Base-by-base conservation (phyloP, 345 rosid species). In the Mercurialis annua region DNA sequence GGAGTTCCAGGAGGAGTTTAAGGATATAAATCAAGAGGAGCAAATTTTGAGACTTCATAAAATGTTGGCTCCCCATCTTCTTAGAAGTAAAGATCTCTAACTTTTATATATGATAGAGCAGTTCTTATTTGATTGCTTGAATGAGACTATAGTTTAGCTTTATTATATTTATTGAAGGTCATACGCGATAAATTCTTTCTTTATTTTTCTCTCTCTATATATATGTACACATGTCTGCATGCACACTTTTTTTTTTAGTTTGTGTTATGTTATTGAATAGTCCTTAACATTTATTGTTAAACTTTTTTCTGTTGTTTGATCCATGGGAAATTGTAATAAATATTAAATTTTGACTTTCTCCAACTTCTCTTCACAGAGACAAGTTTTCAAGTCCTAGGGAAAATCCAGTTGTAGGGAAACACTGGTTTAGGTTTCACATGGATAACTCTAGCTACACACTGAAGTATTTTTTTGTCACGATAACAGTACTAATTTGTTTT, bases 51-150 rank as follows among this genome's bases (percentile, higher is more conserved):
- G 99, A 61, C 96, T 95, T 71, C 99, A 95, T 81, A 95, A 81
- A 72, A 95, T 95, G 98, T 74, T 95, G 87, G 96, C 98, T 24
- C 99, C 98, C 11, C 99, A 95, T 84, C 92, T 95, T 64, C 94
- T 95, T 59, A 81, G 99, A 81, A 85, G 99, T 95, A 92, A 77
- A 66, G 57, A 30, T 81, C 77, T 50, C 18, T 62, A 72, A 51
- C 62, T 71, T 66, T 54, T 68, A 38, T 36, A 54, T 30, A 34
- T 69, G 44, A 48, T 46, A 34, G 15, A 6, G 12, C 47, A 51
- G 59, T 46, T 58, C 59, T 64, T 70, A 7, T 60, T 79, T 60
- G 68, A 52, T 60, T 49, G 23, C 34, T 54, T 47, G 36, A 29
- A 50, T 66, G 46, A 33, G 52, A 20, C 16, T 23, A 21, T 30